Percentiles rank a stretch among this genome's conserved stretches.
Evolutionary conservation across 352 stramenopile species (phyloP).

Genomic region (Globisporangium acanthophoron): DNA sequence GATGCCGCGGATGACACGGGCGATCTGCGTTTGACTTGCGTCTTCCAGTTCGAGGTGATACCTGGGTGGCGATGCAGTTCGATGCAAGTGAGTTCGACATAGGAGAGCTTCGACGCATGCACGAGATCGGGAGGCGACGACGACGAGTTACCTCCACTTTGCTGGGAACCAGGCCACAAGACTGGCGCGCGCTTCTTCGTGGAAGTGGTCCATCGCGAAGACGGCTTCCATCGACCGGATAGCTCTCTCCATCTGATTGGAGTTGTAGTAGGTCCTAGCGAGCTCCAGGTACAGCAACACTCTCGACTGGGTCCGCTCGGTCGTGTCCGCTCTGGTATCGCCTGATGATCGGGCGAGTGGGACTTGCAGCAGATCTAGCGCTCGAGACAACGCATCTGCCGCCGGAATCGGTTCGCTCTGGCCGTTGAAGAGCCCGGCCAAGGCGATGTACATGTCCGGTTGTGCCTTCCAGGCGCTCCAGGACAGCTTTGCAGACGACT

Average conservation of each 20-base stretch:
- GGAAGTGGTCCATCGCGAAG: constrained; percentile 48
- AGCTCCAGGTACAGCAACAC: constrained; percentile 53
- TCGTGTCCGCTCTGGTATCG: constrained; percentile 5
- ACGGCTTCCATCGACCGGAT: constrained; percentile 67
- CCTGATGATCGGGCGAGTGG: background rate
- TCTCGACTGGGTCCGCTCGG: constrained; percentile 19
- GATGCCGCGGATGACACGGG: constrained; percentile 49
- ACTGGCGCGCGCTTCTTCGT: constrained; percentile 47
- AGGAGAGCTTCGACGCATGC: background rate
- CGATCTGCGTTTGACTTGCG: constrained; percentile 62
- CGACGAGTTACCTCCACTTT: constrained; percentile 53
- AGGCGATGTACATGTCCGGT: constrained; percentile 39
- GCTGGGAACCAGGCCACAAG: constrained; percentile 57
- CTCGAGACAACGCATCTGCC: constrained; percentile 40
- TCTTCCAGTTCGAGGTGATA: constrained; percentile 59
- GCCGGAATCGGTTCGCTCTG: constrained; percentile 41
- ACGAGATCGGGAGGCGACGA: background rate
- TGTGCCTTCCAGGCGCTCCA: constrained; percentile 35
- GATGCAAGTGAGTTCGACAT: background rate
- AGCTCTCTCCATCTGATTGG: constrained; percentile 74
- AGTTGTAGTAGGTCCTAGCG: constrained; percentile 56
- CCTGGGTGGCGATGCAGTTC: constrained; percentile 15
- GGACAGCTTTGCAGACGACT: constrained; percentile 7
- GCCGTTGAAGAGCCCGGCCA: constrained; percentile 43
- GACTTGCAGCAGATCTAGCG: constrained; percentile 42